A percentile compares a stretch with the other conserved stretches of the same genome.
Evolutionary conservation across 2,329 filamentous ascomycete genomes (phyloP).

Genomic region (Colletotrichum incanum): DNA sequence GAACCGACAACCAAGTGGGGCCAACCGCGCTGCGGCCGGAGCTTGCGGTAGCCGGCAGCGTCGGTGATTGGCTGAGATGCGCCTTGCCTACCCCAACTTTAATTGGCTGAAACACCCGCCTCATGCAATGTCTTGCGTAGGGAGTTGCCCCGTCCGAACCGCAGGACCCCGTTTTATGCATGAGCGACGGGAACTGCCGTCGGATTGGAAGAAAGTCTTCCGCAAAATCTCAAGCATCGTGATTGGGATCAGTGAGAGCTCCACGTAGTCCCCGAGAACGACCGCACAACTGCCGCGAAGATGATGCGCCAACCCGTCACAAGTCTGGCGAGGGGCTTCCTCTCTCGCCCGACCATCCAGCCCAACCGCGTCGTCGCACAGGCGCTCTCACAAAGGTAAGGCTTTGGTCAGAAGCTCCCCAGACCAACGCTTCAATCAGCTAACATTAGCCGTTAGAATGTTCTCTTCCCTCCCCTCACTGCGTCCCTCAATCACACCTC

Average conservation of each 20-base stretch:
- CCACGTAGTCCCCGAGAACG: constrained; percentile 13
- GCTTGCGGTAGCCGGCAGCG: constrained; percentile 32
- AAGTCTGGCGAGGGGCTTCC: constrained; percentile 18
- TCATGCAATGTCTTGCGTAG: constrained; percentile 17
- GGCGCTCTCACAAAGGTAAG: constrained; percentile 27
- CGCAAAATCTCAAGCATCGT: constrained; percentile 32
- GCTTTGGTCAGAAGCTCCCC: not conserved
- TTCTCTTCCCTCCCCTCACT: constrained; percentile 67
- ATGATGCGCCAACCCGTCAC: constrained; percentile 43
- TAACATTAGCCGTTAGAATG: constrained; percentile 52
- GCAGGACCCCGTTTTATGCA: constrained; percentile 27
- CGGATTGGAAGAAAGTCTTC: constrained; percentile 32
- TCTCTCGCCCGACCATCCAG: constrained; percentile 22
- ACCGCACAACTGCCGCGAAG: constrained; percentile 17
- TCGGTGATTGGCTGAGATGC: constrained; percentile 22
- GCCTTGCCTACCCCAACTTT: constrained; percentile 15
- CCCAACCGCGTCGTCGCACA: not conserved
- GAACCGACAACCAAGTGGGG: constrained; percentile 34
- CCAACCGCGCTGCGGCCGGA: constrained; percentile 20
- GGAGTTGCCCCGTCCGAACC: not conserved
- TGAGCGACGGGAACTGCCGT: constrained; percentile 28
- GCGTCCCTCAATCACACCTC: constrained; percentile 61
- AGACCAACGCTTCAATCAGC: not conserved
- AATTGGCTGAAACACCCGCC: constrained; percentile 31
- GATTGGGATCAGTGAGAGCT: constrained; percentile 19